Conservation (phyloP, 192 early-diverging fungal genomes). For the Linderina pennispora region DNA sequence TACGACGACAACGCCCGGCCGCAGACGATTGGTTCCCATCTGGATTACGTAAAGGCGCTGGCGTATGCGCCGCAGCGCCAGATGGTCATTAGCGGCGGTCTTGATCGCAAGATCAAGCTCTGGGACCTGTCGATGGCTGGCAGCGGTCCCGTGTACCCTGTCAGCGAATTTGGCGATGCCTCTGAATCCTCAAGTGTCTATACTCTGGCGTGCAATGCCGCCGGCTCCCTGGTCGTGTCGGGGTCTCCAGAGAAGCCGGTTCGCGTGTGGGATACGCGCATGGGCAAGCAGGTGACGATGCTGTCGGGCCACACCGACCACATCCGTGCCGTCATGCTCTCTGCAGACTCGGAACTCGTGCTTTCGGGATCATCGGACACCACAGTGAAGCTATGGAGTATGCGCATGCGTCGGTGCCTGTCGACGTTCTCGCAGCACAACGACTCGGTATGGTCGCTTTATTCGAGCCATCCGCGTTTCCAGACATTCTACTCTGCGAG, state of each 20-base stretch:
- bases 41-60: constrained; percentile 89
- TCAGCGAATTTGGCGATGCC: constrained; percentile 37
- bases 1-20: constrained; percentile 27
- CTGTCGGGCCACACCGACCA: constrained; percentile 95
- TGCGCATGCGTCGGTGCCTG: constrained; percentile 79
- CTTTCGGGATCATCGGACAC: constrained; percentile 91
- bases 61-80: constrained; percentile 64
- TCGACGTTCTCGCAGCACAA: constrained; percentile 83
- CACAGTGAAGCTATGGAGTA: constrained; percentile 96
- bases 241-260: constrained; percentile 94
- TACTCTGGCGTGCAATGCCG: constrained; percentile 71
- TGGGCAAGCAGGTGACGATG: constrained; percentile 63
- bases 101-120: constrained; percentile 79
- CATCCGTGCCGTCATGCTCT: constrained; percentile 81
- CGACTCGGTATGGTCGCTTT: constrained; percentile 88
- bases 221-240: constrained; percentile 75
- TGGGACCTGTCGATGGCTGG: constrained; percentile 75
- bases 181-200: constrained; percentile 69
- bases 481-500: constrained; percentile 89
- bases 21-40: constrained; percentile 67
- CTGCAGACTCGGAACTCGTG: constrained; percentile 80
- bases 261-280: constrained; percentile 84
- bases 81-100: constrained; percentile 86
- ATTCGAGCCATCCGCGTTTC: constrained; percentile 78
- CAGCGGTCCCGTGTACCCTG: constrained; percentile 36